Evolutionary conservation across 83 land plant species (phyloP).

Genomic region (Diphasiastrum complanatum): DNA sequence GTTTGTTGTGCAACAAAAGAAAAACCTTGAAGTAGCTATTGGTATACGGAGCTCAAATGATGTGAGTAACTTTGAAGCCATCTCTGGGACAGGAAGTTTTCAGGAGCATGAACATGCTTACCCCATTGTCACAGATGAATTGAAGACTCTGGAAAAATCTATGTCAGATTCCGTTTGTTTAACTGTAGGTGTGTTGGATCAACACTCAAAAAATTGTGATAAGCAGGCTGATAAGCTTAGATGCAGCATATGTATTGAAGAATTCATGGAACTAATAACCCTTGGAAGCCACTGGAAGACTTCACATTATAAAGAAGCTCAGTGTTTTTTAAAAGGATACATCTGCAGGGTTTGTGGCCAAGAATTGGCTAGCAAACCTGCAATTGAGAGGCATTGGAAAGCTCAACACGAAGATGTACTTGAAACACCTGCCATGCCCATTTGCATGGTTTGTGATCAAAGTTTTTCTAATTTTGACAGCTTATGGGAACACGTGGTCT

Average conservation of each 20-base stretch:
- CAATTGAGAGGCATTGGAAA: constrained; percentile 60
- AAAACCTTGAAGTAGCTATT: constrained; percentile 38
- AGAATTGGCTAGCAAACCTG: constrained; percentile 53
- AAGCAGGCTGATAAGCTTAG: constrained; percentile 12
- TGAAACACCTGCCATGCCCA: constrained; percentile 10
- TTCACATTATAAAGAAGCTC: constrained; percentile 68
- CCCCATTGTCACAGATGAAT: no score
- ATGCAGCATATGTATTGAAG: constrained; percentile 59
- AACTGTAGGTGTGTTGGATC: no score
- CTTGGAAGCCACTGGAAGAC: constrained; percentile 66
- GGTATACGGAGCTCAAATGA: constrained; percentile 24
- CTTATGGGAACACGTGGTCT: constrained; percentile 73
- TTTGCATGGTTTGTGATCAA: constrained; percentile 65
- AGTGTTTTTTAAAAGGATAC: constrained; percentile 74
- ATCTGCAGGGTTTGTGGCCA: constrained; percentile 57
- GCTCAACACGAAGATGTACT: constrained; percentile 43
- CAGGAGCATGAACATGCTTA: no score
- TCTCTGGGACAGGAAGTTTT: no score
- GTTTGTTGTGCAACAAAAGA: constrained; percentile 50
- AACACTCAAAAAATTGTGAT: no score
- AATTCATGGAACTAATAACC: constrained; percentile 43
- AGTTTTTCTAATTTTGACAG: constrained; percentile 55
- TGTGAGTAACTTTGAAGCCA: no score
- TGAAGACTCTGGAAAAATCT: no score
- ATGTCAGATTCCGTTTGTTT: no score